These are phyloP conservation scores for Chlamydomonas reinhardtii DNA, from an alignment of 163 green algal species.

Conservation along the genomic window DNA sequence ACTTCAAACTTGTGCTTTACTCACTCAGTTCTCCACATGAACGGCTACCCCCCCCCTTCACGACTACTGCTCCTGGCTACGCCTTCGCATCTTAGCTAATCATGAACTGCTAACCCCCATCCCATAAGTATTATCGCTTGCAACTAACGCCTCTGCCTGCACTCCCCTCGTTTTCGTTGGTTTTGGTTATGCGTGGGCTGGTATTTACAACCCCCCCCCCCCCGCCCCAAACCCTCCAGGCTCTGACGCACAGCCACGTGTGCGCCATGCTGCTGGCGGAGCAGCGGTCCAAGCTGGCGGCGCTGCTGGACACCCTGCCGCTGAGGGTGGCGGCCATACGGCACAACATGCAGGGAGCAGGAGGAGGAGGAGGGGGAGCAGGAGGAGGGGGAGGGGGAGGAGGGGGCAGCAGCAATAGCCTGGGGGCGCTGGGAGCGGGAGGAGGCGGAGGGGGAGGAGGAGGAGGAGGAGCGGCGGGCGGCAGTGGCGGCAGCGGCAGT, in stretches of 20 bases:
- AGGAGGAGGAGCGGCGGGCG: not conserved
- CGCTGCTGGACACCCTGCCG: conserved; percentile 35
- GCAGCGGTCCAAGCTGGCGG: conserved; percentile 38
- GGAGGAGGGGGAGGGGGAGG: not conserved
- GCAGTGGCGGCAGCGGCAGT: not conserved
- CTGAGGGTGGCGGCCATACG: conserved; percentile 24
- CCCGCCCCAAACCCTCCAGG: not conserved
- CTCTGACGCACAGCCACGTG: conserved; percentile 41
- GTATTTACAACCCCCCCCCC: too few relatives aligned
- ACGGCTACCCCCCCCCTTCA: too few relatives aligned
- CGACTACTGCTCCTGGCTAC: too few relatives aligned
- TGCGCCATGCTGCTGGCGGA: conserved; percentile 40
- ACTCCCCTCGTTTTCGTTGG: too few relatives aligned
- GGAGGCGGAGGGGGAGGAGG: not conserved
- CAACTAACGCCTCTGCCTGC: too few relatives aligned
- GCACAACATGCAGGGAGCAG: not conserved
- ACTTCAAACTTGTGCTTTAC: too few relatives aligned
- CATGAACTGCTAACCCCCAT: too few relatives aligned
- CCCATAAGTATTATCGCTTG: too few relatives aligned
- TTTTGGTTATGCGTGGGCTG: too few relatives aligned
- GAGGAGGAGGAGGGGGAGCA: not conserved
- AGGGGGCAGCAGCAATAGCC: not conserved
- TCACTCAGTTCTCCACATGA: too few relatives aligned
- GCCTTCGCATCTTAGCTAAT: too few relatives aligned
- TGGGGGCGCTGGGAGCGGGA: not conserved